These are phyloP conservation scores for Scheffersomyces insectosa DNA, from an alignment of 1,139 yeast species.

Conservation along the genomic window DNA sequence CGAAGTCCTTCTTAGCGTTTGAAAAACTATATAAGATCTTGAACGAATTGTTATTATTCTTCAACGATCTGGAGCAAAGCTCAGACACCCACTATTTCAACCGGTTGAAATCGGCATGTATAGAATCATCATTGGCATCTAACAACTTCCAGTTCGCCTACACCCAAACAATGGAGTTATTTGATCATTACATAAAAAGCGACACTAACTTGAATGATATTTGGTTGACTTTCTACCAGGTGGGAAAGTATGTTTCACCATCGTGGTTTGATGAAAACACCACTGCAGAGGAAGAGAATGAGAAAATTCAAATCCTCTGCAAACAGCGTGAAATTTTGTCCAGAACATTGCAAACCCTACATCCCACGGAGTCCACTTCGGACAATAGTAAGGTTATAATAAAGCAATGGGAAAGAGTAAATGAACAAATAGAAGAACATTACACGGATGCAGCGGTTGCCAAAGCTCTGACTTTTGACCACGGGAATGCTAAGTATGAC, in stretches of 20 bases:
- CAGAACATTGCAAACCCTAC: slow-evolving; percentile 35
- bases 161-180: slow-evolving; percentile 31
- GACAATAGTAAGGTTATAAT: slow-evolving; percentile 35
- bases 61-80: slow-evolving; percentile 13
- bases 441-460: slow-evolving; percentile 5
- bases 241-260: slow-evolving; percentile 56
- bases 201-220: slow-evolving; percentile 29
- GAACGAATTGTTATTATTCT: slow-evolving; percentile 37
- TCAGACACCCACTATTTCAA: slow-evolving; percentile 17
- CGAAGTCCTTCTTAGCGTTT: slow-evolving; percentile 51
- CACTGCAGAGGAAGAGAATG: slow-evolving; percentile 15
- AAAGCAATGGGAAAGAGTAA: slow-evolving; percentile 38
- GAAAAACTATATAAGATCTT: slow-evolving; percentile 44
- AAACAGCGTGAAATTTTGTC: slow-evolving; percentile 54
- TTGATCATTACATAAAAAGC: slow-evolving; percentile 19
- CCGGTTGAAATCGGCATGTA: slow-evolving; percentile 49
- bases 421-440: slow-evolving; percentile 26
- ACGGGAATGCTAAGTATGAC: slow-evolving; percentile 2
- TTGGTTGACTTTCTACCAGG: slow-evolving; percentile 67
- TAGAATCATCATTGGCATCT: slow-evolving; percentile 57
- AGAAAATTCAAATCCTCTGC: slow-evolving; percentile 22
- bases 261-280: slow-evolving; percentile 36
- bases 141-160: slow-evolving; percentile 58
- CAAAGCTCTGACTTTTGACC: slow-evolving; percentile 1
- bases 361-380: slow-evolving; percentile 16